Conservation (phyloP, 805 yeast species). For the Lachancea kluyveri region DNA sequence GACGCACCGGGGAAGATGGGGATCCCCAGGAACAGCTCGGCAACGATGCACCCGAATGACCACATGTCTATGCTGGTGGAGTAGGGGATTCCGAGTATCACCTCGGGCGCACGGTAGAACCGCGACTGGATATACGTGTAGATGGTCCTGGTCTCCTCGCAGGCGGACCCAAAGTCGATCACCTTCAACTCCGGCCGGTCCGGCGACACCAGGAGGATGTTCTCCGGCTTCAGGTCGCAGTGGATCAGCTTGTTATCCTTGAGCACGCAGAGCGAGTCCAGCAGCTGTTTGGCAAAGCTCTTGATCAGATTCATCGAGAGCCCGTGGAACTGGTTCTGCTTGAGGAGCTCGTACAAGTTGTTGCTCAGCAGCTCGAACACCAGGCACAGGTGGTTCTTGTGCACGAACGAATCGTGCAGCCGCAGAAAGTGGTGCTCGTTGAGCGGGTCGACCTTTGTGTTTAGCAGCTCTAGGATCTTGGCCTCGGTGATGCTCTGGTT, state of each 20-base stretch:
- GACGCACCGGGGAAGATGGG: constrained; percentile 94
- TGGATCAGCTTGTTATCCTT: constrained; percentile 84
- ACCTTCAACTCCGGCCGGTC: constrained; percentile 77
- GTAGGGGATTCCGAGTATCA: constrained; percentile 84
- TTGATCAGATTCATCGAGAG: constrained; percentile 72
- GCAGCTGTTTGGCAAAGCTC: constrained; percentile 69
- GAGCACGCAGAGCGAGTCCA: constrained; percentile 73
- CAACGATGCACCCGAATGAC: constrained; percentile 92
- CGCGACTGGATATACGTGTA: constrained; percentile 91
- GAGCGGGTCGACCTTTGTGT: constrained; percentile 59
- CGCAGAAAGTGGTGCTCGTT: constrained; percentile 72
- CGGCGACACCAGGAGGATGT: constrained; percentile 71
- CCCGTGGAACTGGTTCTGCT: constrained; percentile 92
- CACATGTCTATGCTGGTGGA: constrained; percentile 94
- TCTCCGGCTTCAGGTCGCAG: constrained; percentile 96
- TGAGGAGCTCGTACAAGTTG: constrained; percentile 82
- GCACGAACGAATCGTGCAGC: constrained; percentile 82
- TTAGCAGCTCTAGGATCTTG: constrained; percentile 73
- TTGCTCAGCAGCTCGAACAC: constrained; percentile 87
- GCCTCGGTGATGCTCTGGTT: constrained; percentile 92
- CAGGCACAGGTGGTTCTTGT: constrained; percentile 85
- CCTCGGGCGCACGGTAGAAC: constrained; percentile 93
- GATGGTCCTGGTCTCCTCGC: constrained; percentile 83
- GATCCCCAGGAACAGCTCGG: constrained; percentile 83
- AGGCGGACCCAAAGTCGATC: constrained; percentile 94